phyloP scores from a whole-genome alignment of 2,329 filamentous ascomycete species.

The Ceratocystis diversiconidia region DNA sequence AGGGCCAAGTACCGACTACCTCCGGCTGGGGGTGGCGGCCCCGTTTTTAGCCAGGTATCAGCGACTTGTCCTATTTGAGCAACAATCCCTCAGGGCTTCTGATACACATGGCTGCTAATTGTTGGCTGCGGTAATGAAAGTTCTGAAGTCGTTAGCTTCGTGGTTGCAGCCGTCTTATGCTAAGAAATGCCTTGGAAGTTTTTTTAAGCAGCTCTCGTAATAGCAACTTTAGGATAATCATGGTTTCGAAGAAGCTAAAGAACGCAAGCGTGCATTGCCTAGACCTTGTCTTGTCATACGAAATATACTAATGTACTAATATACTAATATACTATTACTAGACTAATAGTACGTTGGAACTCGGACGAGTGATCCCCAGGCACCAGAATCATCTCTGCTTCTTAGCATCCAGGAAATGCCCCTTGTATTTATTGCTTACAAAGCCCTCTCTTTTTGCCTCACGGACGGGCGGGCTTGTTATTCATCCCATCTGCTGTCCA shows the following conservation, averaged over 20 bases:
- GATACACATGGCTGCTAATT: not conserved
- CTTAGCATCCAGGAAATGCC: no score
- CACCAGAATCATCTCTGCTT: not conserved
- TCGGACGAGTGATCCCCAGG: not conserved
- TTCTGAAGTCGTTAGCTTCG: not conserved
- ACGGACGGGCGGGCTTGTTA: not conserved
- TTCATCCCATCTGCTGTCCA: slow-evolving; percentile 1
- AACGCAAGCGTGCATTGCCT: not conserved
- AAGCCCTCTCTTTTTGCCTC: not conserved
- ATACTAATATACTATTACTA: no score
- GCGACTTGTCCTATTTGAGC: slow-evolving; percentile 3
- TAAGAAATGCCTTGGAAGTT: no score
- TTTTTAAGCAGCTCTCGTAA: not conserved
- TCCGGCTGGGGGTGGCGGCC: not conserved
- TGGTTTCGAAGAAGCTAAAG: not conserved
- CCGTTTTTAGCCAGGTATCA: not conserved
- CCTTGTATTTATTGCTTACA: no score
- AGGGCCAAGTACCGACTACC: not conserved
- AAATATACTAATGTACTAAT: no score
- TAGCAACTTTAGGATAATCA: no score
- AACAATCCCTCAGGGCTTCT: not conserved
- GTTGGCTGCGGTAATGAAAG: not conserved
- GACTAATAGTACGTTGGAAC: not conserved
- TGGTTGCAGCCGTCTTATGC: not conserved
- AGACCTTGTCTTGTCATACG: no score